Percentiles rank a stretch among this genome's conserved stretches.
phyloP scores from a whole-genome alignment of 73 alveolate species.

The Blepharisma japonicum region DNA sequence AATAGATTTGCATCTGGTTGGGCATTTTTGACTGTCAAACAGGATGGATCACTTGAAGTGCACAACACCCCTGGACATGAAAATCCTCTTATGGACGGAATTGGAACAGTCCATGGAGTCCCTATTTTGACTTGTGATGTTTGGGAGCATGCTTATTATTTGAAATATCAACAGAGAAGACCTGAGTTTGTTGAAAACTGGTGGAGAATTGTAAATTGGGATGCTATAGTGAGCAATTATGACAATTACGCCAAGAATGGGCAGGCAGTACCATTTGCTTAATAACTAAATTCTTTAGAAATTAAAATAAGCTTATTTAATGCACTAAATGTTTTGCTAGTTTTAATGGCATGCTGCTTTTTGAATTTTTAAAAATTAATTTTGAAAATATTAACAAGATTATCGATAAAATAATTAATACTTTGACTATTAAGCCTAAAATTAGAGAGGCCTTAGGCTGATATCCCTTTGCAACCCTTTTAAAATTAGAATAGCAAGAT shows the following conservation, averaged over 20 bases:
- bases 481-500: too few relatives aligned
- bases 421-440: too few relatives aligned
- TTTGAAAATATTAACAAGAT: too few relatives aligned
- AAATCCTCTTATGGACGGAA: slow-evolving; percentile 55
- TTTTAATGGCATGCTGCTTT: too few relatives aligned
- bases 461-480: too few relatives aligned
- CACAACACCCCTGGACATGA: slow-evolving; percentile 56
- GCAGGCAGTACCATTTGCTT: slow-evolving; percentile 28
- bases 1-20: slow-evolving; percentile 58
- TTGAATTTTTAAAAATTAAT: too few relatives aligned
- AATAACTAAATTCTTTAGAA: too few relatives aligned
- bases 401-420: too few relatives aligned
- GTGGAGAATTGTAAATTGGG: slow-evolving; percentile 62
- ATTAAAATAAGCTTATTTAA: too few relatives aligned
- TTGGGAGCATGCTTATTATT: slow-evolving; percentile 64
- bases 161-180: slow-evolving; percentile 52
- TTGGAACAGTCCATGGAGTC: slow-evolving; percentile 35
- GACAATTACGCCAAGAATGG: slow-evolving; percentile 55
- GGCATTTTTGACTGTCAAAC: slow-evolving; percentile 50
- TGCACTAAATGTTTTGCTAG: too few relatives aligned
- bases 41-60: slow-evolving; percentile 43
- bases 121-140: slow-evolving; percentile 51
- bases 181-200: slow-evolving; percentile 50
- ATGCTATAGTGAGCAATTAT: slow-evolving; percentile 45
- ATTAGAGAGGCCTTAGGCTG: too few relatives aligned